A percentile compares a stretch with the other conserved stretches of the same genome.
Evolutionary conservation across 352 stramenopile species (phyloP).

Genomic region (Thalassiosira hispida): DNA sequence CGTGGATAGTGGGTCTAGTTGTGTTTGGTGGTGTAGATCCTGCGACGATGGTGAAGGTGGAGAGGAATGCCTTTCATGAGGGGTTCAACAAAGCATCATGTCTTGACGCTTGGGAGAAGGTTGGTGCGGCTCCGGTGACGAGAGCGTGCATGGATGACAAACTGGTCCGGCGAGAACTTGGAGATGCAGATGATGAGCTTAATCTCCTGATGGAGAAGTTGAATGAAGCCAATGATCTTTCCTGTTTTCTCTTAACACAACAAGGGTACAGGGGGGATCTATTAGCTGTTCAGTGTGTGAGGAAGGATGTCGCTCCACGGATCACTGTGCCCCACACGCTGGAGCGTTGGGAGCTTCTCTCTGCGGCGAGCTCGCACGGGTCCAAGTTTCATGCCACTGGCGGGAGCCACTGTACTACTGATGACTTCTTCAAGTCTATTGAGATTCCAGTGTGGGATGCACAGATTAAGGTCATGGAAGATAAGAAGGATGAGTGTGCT

Average conservation of each 20-base stretch:
- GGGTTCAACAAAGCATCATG: slow-evolving; percentile 6
- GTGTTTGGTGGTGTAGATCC: slow-evolving; percentile 33
- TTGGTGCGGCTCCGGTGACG: slow-evolving; percentile 26
- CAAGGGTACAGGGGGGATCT: no score
- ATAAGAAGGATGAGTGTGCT: no score
- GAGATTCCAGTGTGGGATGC: not conserved
- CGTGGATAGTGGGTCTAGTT: slow-evolving; percentile 33
- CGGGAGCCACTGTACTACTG: not conserved
- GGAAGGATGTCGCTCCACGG: no score
- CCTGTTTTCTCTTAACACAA: not conserved
- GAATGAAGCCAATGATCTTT: not conserved
- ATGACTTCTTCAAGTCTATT: slow-evolving; percentile 1
- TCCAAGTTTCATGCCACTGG: not conserved
- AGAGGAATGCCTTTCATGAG: slow-evolving; percentile 16
- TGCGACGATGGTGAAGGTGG: not conserved
- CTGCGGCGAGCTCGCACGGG: no score
- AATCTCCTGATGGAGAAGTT: not conserved
- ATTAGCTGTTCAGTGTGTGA: no score
- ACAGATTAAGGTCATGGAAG: no score
- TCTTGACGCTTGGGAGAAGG: slow-evolving; percentile 14
- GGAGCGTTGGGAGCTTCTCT: no score
- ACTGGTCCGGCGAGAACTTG: slow-evolving; percentile 6
- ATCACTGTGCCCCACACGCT: no score
- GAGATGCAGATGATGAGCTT: slow-evolving; percentile 23
- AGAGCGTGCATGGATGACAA: slow-evolving; percentile 1